Conservation (phyloP, 2,329 filamentous ascomycete species). For the Xylariales sp. region DNA sequence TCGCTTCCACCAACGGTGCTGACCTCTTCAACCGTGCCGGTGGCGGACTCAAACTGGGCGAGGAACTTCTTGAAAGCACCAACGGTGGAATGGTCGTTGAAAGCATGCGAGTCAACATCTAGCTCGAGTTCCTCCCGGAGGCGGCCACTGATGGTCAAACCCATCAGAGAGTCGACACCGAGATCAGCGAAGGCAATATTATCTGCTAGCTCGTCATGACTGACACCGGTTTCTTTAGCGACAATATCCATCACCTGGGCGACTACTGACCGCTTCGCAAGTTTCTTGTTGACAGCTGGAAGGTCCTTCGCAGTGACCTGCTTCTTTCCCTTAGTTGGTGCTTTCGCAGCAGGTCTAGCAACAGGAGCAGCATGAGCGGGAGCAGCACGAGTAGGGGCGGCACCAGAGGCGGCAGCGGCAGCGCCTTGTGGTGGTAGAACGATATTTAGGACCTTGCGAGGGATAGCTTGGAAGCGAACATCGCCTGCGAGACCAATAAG, state of each 20-base stretch:
- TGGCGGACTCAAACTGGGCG: slow-evolving; percentile 50
- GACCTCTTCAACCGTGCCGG: slow-evolving; percentile 51
- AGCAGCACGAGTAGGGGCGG: slow-evolving; percentile 45
- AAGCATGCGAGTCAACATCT: slow-evolving; percentile 63
- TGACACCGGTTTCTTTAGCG: slow-evolving; percentile 67
- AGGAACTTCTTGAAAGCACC: slow-evolving; percentile 63
- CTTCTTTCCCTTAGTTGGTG: slow-evolving; percentile 56
- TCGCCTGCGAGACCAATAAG: slow-evolving; percentile 63
- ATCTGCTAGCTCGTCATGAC: slow-evolving; percentile 65
- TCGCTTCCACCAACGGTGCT: slow-evolving; percentile 50
- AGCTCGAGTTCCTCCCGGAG: slow-evolving; percentile 69
- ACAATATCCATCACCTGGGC: slow-evolving; percentile 63
- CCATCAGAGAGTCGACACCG: slow-evolving; percentile 72
- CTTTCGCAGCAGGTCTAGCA: slow-evolving; percentile 53
- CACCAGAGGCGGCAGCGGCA: slow-evolving; percentile 53
- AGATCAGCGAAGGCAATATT: slow-evolving; percentile 67
- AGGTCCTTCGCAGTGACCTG: slow-evolving; percentile 60
- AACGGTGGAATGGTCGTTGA: slow-evolving; percentile 66
- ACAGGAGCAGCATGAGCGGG: slow-evolving; percentile 51
- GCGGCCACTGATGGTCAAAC: slow-evolving; percentile 66
- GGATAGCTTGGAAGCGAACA: slow-evolving; percentile 75
- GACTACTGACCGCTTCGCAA: slow-evolving; percentile 58
- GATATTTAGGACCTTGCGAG: slow-evolving; percentile 73
- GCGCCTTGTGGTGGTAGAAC: slow-evolving; percentile 72
- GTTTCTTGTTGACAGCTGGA: slow-evolving; percentile 62